These are phyloP conservation scores for Aquilaria malaccensis DNA, from an alignment of 345 rosid genomes.

Conservation along the genomic window DNA sequence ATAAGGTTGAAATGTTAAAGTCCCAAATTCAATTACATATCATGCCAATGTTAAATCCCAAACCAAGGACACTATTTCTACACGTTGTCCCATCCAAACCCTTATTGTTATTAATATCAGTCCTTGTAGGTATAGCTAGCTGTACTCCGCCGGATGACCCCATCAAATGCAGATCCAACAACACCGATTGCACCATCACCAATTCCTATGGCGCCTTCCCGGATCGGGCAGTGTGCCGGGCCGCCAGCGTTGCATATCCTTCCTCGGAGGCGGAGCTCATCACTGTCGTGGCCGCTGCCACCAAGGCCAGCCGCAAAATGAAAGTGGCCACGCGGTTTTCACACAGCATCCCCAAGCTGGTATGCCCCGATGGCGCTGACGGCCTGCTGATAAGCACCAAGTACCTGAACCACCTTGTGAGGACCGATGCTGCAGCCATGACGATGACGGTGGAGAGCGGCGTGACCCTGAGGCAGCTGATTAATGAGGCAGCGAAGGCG, in stretches of 20 bases:
- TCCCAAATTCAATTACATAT: too few species aligned
- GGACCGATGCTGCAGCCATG: slow-evolving; percentile 24
- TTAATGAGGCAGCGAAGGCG: slow-evolving; percentile 42
- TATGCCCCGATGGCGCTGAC: slow-evolving; percentile 43
- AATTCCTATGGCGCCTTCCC: slow-evolving; percentile 60
- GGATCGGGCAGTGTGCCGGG: slow-evolving; percentile 51
- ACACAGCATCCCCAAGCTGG: slow-evolving; percentile 61
- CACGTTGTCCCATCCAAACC: too few species aligned
- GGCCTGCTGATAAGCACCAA: slow-evolving; percentile 65
- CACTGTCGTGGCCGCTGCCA: slow-evolving; percentile 41
- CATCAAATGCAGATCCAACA: slow-evolving; percentile 33
- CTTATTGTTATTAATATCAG: too few species aligned
- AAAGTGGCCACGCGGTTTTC: slow-evolving; percentile 59
- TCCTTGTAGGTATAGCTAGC: too few species aligned
- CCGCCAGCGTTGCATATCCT: slow-evolving; percentile 47
- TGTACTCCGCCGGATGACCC: slow-evolving; percentile 57
- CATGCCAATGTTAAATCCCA: too few species aligned
- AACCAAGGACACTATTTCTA: too few species aligned
- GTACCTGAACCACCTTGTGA: slow-evolving; percentile 27
- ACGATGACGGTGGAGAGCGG: slow-evolving; percentile 56
- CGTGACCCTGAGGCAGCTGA: slow-evolving; percentile 42
- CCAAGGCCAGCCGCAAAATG: slow-evolving; percentile 40
- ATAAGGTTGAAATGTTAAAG: too few species aligned
- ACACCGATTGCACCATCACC: slow-evolving; percentile 47
- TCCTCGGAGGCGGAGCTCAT: slow-evolving; percentile 46